Conservation (phyloP, 1,284 basidiomycete species). For the Tylopilus orsonianus region DNA sequence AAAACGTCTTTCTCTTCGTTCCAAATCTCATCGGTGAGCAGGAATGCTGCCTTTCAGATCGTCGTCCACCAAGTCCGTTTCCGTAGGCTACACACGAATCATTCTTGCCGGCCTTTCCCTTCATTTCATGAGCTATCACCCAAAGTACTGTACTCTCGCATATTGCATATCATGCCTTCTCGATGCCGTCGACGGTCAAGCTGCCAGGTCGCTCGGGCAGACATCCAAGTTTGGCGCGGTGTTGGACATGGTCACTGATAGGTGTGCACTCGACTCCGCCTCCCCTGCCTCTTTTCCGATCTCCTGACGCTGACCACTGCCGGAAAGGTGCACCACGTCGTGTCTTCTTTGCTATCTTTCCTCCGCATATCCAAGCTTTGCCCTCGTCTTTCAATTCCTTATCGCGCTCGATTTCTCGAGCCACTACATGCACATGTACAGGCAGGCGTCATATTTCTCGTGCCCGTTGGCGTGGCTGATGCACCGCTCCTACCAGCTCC, state of each 20-base stretch:
- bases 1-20: slow-evolving; percentile 95
- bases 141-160: slow-evolving; percentile 87
- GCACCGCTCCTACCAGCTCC: slow-evolving; percentile 55
- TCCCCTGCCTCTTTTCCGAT: background rate
- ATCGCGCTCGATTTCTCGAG: slow-evolving; percentile 98
- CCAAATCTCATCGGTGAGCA: slow-evolving; percentile 90
- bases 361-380: slow-evolving; percentile 81
- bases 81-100: slow-evolving; percentile 84
- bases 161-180: slow-evolving; percentile 94
- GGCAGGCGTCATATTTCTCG: slow-evolving; percentile 48
- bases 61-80: background rate
- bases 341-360: slow-evolving; percentile 94
- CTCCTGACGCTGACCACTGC: background rate
- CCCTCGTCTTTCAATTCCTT: slow-evolving; percentile 89
- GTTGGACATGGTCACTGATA: slow-evolving; percentile 99
- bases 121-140: slow-evolving; percentile 93
- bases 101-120: slow-evolving; percentile 89
- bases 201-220: slow-evolving; percentile 87
- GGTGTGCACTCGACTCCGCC: slow-evolving; percentile 48
- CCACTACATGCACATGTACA: slow-evolving; percentile 99
- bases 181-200: slow-evolving; percentile 95
- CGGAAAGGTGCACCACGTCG: slow-evolving; percentile 86
- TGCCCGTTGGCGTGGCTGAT: slow-evolving; percentile 6
- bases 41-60: background rate
- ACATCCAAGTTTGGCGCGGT: slow-evolving; percentile 97